Evolutionary conservation across 805 yeast genomes (phyloP).

Genomic region (Millerozyma acaciae): DNA sequence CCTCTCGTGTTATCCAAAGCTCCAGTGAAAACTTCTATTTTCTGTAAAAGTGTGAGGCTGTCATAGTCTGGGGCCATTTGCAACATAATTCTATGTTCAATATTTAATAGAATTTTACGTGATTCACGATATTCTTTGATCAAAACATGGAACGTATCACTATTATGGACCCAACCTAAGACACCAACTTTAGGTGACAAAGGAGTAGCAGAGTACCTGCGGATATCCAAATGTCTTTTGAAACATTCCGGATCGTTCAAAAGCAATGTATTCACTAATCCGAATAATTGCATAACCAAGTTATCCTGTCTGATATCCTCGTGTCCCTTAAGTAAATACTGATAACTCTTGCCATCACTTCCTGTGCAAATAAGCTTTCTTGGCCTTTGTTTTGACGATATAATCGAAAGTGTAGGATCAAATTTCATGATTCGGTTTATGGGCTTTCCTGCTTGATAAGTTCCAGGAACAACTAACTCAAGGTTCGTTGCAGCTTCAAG

Average conservation of each 20-base stretch:
- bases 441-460: conserved; percentile 81
- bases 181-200: conserved; percentile 95
- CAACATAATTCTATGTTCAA: conserved; percentile 91
- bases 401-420: conserved; percentile 81
- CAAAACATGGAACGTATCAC: conserved; percentile 92
- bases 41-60: conserved; percentile 78
- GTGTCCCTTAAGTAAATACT: conserved; percentile 83
- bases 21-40: conserved; percentile 94
- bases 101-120: conserved; percentile 80
- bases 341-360: conserved; percentile 88
- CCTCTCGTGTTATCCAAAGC: conserved; percentile 95
- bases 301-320: conserved; percentile 98
- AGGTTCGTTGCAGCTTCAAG: conserved; percentile 72
- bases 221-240: conserved; percentile 91
- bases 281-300: conserved; percentile 95
- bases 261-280: conserved; percentile 86
- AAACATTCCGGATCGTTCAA: conserved; percentile 92
- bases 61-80: conserved; percentile 99
- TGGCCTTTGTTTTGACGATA: conserved; percentile 94
- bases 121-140: conserved; percentile 91
- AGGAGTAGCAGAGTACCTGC: conserved; percentile 90
- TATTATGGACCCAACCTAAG: conserved; percentile 95
- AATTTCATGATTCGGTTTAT: conserved; percentile 68
- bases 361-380: conserved; percentile 77
- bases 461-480: conserved; percentile 90